Conservation (phyloP, 2,329 filamentous ascomycete species). For the Ophiognomonia clavigignenti-juglandacearum region DNA sequence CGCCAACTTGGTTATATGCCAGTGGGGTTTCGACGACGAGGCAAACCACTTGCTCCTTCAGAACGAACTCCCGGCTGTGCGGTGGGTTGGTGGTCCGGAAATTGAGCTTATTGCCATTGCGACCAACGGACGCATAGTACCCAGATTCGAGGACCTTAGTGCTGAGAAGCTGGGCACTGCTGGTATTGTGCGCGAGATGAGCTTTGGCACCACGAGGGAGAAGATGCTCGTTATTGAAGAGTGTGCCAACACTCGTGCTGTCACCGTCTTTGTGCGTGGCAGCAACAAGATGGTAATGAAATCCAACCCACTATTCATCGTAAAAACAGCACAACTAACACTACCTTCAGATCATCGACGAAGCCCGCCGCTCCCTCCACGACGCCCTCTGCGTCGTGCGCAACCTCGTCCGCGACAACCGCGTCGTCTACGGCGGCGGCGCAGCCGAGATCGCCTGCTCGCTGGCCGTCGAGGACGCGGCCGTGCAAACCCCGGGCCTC, state of each 20-base stretch:
- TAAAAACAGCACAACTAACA: conserved; percentile 11
- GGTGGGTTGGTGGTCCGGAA: conserved; percentile 97
- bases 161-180: conserved; percentile 86
- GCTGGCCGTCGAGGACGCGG: conserved; percentile 90
- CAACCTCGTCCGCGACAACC: conserved; percentile 92
- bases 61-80: conserved; percentile 90
- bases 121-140: conserved; percentile 95
- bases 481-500: conserved; percentile 90
- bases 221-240: conserved; percentile 99
- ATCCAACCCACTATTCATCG: conserved; percentile 21
- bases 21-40: conserved; percentile 99
- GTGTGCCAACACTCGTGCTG: conserved; percentile 94
- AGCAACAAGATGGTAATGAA: conserved; percentile 97
- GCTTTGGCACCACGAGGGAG: conserved; percentile 93
- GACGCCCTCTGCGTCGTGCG: conserved; percentile 96
- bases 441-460: conserved; percentile 97
- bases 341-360: conserved; percentile 81
- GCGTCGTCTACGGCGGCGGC: conserved; percentile 95
- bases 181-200: conserved; percentile 89
- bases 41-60: conserved; percentile 96
- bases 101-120: conserved; percentile 98
- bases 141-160: conserved; percentile 90
- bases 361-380: conserved; percentile 95
- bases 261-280: conserved; percentile 92
- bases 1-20: conserved; percentile 95